Evolutionary conservation across 2,329 filamentous ascomycete species (phyloP).

Genomic region (Ceratocystis lukuohia): DNA sequence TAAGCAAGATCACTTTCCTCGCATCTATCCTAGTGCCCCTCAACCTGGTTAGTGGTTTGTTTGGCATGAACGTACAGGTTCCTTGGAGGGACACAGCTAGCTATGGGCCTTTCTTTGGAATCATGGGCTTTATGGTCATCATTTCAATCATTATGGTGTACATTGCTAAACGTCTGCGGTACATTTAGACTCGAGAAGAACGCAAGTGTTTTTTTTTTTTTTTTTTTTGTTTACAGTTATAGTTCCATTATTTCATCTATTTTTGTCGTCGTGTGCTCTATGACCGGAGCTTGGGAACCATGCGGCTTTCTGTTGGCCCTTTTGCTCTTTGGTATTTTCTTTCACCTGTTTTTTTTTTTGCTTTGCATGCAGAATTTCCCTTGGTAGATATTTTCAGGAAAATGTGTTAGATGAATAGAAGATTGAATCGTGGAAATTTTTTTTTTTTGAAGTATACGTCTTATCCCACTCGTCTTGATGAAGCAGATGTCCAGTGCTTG

Average conservation of each 20-base stretch:
- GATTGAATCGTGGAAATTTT: not conserved
- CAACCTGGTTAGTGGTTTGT: slow-evolving; percentile 77
- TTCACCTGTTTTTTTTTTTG: not conserved
- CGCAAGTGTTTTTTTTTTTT: not conserved
- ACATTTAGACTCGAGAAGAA: slow-evolving; percentile 29
- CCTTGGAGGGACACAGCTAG: slow-evolving; percentile 44
- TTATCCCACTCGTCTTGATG: not conserved
- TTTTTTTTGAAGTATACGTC: not conserved
- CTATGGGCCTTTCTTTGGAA: slow-evolving; percentile 42
- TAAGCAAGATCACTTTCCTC: slow-evolving; percentile 89
- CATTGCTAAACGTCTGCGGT: slow-evolving; percentile 34
- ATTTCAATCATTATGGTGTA: slow-evolving; percentile 37
- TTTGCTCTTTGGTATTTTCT: slow-evolving; percentile 4
- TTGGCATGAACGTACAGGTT: slow-evolving; percentile 75
- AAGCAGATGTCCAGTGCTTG: not conserved
- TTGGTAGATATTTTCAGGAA: not conserved
- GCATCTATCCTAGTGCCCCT: slow-evolving; percentile 93
- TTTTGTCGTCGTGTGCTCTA: not conserved
- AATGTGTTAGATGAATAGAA: not conserved
- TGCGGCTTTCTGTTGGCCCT: not conserved
- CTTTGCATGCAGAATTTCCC: not conserved
- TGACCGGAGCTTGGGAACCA: not conserved
- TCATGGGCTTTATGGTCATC: slow-evolving; percentile 38
- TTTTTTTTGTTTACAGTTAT: not conserved
- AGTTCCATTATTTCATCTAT: no score